Evolutionary conservation across 2,329 filamentous ascomycete genomes (phyloP), one percentile per base, ranked within the genome.

Genomic region (Beauveria australis): DNA sequence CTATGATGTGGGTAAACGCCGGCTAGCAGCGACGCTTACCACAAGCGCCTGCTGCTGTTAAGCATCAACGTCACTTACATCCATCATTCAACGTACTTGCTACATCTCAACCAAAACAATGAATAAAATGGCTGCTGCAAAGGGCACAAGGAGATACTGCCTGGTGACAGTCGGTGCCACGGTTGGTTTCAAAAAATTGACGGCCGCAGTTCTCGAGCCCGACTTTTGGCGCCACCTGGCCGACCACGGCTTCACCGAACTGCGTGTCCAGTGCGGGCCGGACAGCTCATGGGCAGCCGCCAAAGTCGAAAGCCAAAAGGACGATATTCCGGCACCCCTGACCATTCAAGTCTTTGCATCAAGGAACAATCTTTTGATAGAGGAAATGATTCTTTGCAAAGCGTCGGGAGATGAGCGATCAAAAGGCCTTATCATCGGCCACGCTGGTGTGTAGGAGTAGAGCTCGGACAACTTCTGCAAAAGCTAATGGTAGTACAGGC

Each of bases 131-230:
- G 19, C 58, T n/a, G 43, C 51, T 10, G 33, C 22, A 28, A 49
- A 43, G 41, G 30, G 3, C 43, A 12, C 30, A 8, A 61, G 70
- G 28, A 71, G 73, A 40, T 71, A 77, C 58, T 94, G 90, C 71
- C 89, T 99, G 66, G 88, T 97, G 60, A 97, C 94, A 0, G 89
- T 96, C 33, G 94, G 94, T 61, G 93, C 94, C 6, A 99, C 93
- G 0, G 92, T 92, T 18, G 84, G 88, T 22, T 99, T 99, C 74
- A 79, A 81, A 57, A 74, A 79, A 7, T 82, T 99, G 2, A 81
- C 96, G 60, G 75, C 80, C 48, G 83, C 87, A 37, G 82, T 88
- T 12, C 76, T 95, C 6, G 75, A 80, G 19, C 75, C 81, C 0
- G 67, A 72, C 0, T 92, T 94, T 69, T 78, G 95, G 63, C 66